Evolutionary conservation across 106 monocot species (phyloP).

Genomic region (Apostasia ramifera): DNA sequence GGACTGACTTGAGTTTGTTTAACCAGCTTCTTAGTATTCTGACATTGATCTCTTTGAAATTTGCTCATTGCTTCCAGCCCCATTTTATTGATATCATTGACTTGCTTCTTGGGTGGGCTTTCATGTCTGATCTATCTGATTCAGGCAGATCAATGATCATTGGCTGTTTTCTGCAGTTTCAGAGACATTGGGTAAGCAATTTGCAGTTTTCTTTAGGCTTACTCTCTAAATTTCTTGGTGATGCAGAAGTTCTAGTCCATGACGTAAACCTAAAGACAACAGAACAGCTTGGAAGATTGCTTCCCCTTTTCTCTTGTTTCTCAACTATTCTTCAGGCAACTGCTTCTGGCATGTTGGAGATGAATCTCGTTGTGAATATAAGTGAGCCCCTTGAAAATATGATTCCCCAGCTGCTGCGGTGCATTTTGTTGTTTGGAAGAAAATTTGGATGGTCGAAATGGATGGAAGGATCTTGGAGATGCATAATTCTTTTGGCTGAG

Average conservation of each 20-base stretch:
- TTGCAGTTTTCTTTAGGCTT: conserved; percentile 64
- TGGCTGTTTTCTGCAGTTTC: conserved; percentile 79
- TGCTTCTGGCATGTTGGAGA: conserved; percentile 46
- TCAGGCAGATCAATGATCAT: conserved; percentile 43
- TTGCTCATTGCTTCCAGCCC: conserved; percentile 58
- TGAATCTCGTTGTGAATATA: conserved; percentile 42
- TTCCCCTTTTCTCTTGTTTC: conserved; percentile 86
- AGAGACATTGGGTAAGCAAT: conserved; percentile 72
- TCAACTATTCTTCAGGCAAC: conserved; percentile 70
- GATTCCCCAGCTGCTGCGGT: conserved; percentile 59
- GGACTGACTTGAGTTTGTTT: conserved; percentile 65
- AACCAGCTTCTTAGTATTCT: conserved; percentile 54
- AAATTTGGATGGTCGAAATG: conserved; percentile 59
- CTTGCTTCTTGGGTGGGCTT: conserved; percentile 92
- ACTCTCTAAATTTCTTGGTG: conserved; percentile 86
- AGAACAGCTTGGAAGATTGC: conserved; percentile 39
- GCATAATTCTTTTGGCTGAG: conserved; percentile 67
- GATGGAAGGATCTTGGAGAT: conserved; percentile 59
- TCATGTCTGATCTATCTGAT: conserved; percentile 79
- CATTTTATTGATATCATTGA: conserved; percentile 87
- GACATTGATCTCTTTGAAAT: conserved; percentile 61
- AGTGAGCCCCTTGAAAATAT: conserved; percentile 43
- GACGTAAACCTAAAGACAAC: conserved; percentile 29
- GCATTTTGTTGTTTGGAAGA: conserved; percentile 39
- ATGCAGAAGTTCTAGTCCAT: conserved; percentile 80